Evolutionary conservation across 2,329 filamentous ascomycete species (phyloP).

Genomic region (Blastomyces emzantsi): DNA sequence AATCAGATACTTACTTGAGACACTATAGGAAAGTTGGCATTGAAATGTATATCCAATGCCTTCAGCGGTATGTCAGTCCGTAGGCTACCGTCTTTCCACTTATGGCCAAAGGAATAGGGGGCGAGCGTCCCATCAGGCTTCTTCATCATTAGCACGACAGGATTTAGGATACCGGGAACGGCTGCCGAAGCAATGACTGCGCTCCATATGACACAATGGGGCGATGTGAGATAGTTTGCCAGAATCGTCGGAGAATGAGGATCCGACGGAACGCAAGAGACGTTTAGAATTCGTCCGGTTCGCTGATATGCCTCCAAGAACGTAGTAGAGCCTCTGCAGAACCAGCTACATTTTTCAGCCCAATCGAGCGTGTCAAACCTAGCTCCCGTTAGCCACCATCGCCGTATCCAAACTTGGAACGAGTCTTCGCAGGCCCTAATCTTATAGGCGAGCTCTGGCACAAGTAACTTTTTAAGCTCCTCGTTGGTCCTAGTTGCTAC

Average conservation of each 20-base stretch:
- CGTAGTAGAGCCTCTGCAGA: conserved; percentile 80
- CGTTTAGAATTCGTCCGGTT: conserved; percentile 89
- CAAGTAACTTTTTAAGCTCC: conserved; percentile 73
- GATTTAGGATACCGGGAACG: conserved; percentile 91
- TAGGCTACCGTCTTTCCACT: conserved; percentile 96
- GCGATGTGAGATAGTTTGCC: conserved; percentile 88
- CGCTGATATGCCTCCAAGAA: conserved; percentile 92
- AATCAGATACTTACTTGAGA: conserved; percentile 40
- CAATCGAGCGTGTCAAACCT: conserved; percentile 91
- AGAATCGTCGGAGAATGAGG: conserved; percentile 88
- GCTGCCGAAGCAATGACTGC: conserved; percentile 90
- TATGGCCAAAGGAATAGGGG: conserved; percentile 95
- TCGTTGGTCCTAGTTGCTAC: conserved; percentile 86
- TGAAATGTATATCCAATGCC: conserved; percentile 91
- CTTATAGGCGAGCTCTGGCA: conserved; percentile 74
- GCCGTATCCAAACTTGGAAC: conserved; percentile 62
- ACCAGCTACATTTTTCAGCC: conserved; percentile 81
- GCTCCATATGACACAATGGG: conserved; percentile 97
- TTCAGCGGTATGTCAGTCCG: conserved; percentile 94
- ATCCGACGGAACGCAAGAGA: conserved; percentile 91
- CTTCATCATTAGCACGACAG: conserved; percentile 88
- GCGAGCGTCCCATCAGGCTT: conserved; percentile 63
- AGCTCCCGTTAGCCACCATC: conserved; percentile 90
- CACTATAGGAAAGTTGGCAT: conserved; percentile 94
- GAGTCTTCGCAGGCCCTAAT: conserved; percentile 81